Base-by-base conservation (phyloP, 805 yeast species). In the Cyberlindnera lachancei region DNA sequence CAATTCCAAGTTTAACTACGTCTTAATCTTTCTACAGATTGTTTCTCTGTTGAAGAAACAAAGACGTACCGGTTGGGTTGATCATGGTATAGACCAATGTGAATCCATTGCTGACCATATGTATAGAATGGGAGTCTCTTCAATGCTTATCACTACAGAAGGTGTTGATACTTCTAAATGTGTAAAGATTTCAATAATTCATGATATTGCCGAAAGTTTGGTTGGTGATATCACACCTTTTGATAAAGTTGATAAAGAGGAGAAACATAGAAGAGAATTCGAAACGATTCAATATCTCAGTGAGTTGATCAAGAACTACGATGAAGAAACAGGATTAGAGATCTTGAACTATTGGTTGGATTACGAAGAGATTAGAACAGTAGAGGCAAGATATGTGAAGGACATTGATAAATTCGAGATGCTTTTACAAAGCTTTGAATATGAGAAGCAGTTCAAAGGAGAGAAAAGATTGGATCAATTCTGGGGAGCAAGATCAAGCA, bases 221-320 rank as follows among this genome's bases (percentile, higher is more conserved):
- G 97, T 90, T 11, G 98, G 98, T 20, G 98, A 90, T 55, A 84
- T 90, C 31, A 87, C 95, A 2, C 92, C 98, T 47, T 58, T 73
- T 55, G 83, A 87, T 60, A 51, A 70, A 37, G 73, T 88, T 19
- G 63, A 75, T 29, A 86, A 87, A 53, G 64, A 59, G 12, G 97
- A 90, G 53, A 90, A 90, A 56, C 92, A 83, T 55, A 67, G 80
- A 37, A 66, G 96, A 36, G 97, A 90, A 52, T 67, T 64, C 23
- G 75, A 59, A 17, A 75, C 96, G 2, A 82, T 90, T 44, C 50
- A 69, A 25, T 87, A 78, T 51, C 52, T 90, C 32, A 55, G 78
- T 20, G 62, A 66, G 2, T 53, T 86, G 25, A 68, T 87, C 18
- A 56, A 62, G 36, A 78, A 79, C n/a, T 79, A 83, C 50, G 82